Evolutionary conservation across 441 rosid species (phyloP).

Genomic region (Gossypium gossypioides): DNA sequence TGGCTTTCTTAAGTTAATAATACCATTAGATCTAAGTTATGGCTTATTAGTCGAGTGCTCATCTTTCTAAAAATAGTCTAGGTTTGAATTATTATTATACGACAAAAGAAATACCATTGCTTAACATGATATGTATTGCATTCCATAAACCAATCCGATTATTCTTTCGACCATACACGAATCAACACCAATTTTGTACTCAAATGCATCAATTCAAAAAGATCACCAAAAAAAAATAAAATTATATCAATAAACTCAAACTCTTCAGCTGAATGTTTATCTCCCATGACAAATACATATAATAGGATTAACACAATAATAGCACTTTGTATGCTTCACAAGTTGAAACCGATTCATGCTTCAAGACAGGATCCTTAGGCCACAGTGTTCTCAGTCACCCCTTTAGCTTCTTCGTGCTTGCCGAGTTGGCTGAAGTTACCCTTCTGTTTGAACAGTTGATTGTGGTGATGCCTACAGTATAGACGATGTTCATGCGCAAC

Average conservation of each 20-base stretch:
- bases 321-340: slow-evolving; percentile 16
- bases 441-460: slow-evolving; percentile 60
- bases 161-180: neutral
- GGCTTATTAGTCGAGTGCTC: no score
- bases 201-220: slow-evolving; percentile 14
- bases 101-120: neutral
- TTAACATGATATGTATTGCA: neutral
- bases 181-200: slow-evolving; percentile 13
- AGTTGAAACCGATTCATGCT: slow-evolving; percentile 12
- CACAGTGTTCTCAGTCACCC: slow-evolving; percentile 20
- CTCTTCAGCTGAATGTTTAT: slow-evolving; percentile 12
- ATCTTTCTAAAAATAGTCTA: no score
- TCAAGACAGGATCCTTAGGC: slow-evolving; percentile 20
- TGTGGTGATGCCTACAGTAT: slow-evolving; percentile 67
- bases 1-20: neutral
- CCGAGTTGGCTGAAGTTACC: slow-evolving; percentile 71
- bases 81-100: no score
- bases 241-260: slow-evolving; percentile 11
- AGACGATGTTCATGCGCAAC: slow-evolving; percentile 59
- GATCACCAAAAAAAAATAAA: slow-evolving; percentile 18
- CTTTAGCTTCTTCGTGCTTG: slow-evolving; percentile 30
- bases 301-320: neutral
- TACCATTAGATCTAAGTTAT: no score
- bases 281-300: slow-evolving; percentile 4
- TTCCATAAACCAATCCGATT: no score